These are phyloP conservation scores for Coemansia sp. DNA, from an alignment of 192 early-diverging fungal genomes.

Conservation along the genomic window DNA sequence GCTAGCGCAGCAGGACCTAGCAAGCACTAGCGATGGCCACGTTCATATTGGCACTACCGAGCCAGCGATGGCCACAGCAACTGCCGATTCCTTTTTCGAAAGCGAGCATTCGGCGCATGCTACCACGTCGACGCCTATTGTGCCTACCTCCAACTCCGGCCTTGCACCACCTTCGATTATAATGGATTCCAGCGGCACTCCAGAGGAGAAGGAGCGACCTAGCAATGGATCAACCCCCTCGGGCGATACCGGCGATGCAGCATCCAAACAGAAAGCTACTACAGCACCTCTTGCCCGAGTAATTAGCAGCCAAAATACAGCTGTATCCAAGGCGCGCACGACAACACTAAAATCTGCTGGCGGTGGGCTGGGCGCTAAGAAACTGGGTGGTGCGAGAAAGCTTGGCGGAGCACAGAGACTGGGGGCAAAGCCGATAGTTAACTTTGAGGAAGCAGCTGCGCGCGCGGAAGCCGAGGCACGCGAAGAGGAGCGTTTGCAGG, in stretches of 20 bases:
- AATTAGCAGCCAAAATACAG: slow-evolving; percentile 13
- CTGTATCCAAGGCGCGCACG: slow-evolving; percentile 24
- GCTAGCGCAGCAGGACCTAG: slow-evolving; percentile 69
- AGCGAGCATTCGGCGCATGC: slow-evolving; percentile 21
- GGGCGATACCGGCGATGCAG: neutral
- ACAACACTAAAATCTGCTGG: slow-evolving; percentile 27
- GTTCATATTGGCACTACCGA: slow-evolving; percentile 23
- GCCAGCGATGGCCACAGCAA: neutral
- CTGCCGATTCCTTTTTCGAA: slow-evolving; percentile 24
- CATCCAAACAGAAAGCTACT: slow-evolving; percentile 6
- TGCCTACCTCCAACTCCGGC: neutral
- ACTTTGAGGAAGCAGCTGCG: slow-evolving; percentile 91
- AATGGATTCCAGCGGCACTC: slow-evolving; percentile 3
- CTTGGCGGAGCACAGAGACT: slow-evolving; percentile 87
- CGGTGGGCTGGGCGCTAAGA: slow-evolving; percentile 40
- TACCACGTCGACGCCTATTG: slow-evolving; percentile 8
- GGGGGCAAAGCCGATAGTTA: slow-evolving; percentile 62
- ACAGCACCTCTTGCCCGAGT: slow-evolving; percentile 35
- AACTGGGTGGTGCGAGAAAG: slow-evolving; percentile 58
- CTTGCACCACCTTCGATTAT: slow-evolving; percentile 36
- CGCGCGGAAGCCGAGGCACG: slow-evolving; percentile 79
- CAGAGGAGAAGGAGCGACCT: neutral
- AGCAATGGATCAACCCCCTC: neutral
- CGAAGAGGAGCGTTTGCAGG: slow-evolving; percentile 58
- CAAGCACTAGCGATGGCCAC: slow-evolving; percentile 25